Evolutionary conservation across 2,329 filamentous ascomycete species (phyloP), one percentile per base, ranked within the genome.

Genomic region (Coniochaeta hoffmannii): DNA sequence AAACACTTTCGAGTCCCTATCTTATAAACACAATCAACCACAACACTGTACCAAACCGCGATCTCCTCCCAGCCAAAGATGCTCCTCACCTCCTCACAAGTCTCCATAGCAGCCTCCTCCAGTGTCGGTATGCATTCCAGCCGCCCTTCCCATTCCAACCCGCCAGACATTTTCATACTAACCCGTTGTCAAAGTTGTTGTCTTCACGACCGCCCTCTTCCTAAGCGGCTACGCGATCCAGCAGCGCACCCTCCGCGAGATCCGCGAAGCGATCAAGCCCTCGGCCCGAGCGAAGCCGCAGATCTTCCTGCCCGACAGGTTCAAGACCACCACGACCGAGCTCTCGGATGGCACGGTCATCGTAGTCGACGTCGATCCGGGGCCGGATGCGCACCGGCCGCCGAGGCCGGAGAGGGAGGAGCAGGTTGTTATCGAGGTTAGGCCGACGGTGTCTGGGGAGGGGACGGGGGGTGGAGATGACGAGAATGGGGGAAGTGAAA

Each of bases 191-290:
- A 30, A 57, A 86, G 88, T 96, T 57, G 74, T 89, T 60, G 68
- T 89, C 26, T 96, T 90, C 71, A 96, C 91, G 3, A 70, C 86
- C 35, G 82, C 91, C 4, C 83, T 97, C 26, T 97, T 97, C 69
- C 77, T 96, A 31, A 90, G 89, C 53, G 92, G 92, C 64, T 96
- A 95, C 69, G 81, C 86, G 3, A 80, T 96, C 54, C 92, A 97
- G 66, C 92, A 97, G 70, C 84, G 90, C 63, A 94, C 90, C 0
- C 82, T 96, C 4, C 82, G 81, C 59, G 86, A 87, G 63, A 79
- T 97, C 31, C 88, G 93, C 64, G 76, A 78, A 55, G 88, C 88
- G 17, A 86, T 96, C 64, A 80, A 79, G 61, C 79, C 77, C 53
- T 66, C 77, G 59, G 69, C 75, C 65, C 72, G 66, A 9, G 73